Conservation (phyloP, 768 basidiomycete species). For the Kwoniella sp. region DNA sequence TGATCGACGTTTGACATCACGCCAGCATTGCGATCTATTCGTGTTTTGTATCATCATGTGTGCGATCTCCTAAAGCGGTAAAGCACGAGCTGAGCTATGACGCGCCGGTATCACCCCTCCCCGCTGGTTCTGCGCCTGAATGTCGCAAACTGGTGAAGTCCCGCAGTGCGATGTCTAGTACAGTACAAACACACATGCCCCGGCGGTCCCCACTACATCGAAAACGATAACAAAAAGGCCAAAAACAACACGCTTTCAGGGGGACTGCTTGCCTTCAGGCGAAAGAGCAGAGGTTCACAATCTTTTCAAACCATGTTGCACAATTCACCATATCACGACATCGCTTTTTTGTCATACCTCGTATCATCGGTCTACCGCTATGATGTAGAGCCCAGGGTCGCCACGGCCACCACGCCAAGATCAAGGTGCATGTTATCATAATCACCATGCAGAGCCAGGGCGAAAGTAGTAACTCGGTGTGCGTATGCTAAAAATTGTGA, state of each 20-base stretch:
- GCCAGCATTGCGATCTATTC: too few species aligned
- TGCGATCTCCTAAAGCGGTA: too few species aligned
- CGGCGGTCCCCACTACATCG: neutral
- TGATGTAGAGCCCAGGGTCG: neutral
- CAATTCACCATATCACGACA: constrained; percentile 21
- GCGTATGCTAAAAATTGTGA: neutral
- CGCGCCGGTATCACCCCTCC: too few species aligned
- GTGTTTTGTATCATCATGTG: too few species aligned
- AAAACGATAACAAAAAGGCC: neutral
- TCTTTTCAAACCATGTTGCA: too few species aligned
- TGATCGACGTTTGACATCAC: too few species aligned
- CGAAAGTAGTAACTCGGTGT: neutral
- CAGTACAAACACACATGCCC: neutral
- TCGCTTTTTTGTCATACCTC: constrained; percentile 11
- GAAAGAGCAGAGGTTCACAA: constrained; percentile 8
- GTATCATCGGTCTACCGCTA: neutral
- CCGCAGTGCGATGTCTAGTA: too few species aligned
- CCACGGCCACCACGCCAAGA: neutral
- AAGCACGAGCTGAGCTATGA: too few species aligned
- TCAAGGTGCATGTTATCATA: neutral
- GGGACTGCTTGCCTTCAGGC: neutral
- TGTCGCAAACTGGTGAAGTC: neutral
- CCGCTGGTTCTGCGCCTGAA: neutral
- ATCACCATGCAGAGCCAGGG: neutral
- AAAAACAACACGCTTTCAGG: neutral